Evolutionary conservation across 768 basidiomycete species (phyloP).

Genomic region (Botryobasidium botryosum): DNA sequence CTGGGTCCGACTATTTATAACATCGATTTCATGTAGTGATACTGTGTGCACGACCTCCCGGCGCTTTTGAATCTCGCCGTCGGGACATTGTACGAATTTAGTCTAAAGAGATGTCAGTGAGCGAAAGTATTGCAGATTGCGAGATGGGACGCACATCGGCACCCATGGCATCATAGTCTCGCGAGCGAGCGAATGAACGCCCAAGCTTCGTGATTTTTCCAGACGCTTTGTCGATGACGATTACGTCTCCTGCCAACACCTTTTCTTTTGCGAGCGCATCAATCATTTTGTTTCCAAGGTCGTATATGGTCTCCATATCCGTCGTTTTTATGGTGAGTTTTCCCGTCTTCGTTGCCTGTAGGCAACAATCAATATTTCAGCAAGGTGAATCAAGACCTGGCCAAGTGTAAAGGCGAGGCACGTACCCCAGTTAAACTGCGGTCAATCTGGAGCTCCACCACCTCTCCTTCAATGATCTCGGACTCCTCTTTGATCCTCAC

Average conservation of each 20-base stretch:
- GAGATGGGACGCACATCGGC: constrained; percentile 57
- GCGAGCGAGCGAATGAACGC: constrained; percentile 86
- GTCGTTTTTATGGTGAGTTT: constrained; percentile 96
- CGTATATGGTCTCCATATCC: constrained; percentile 99
- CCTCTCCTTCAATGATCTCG: constrained; percentile 94
- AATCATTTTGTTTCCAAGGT: constrained; percentile 98
- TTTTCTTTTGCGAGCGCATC: constrained; percentile 95
- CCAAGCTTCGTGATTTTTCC: constrained; percentile 95
- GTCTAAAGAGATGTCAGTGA: constrained; percentile 36
- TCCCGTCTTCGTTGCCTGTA: constrained; percentile 89
- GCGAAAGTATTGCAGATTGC: background rate
- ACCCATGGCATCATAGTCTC: constrained; percentile 98
- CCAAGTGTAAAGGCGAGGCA: background rate
- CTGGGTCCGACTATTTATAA: constrained; percentile 97
- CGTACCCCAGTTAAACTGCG: constrained; percentile 85
- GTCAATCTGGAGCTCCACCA: constrained; percentile 98
- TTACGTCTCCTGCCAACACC: constrained; percentile 80
- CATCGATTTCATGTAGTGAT: constrained; percentile 95
- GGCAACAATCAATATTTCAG: background rate
- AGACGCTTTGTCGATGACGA: constrained; percentile 93
- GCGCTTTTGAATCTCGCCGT: constrained; percentile 94
- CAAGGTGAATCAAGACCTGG: background rate
- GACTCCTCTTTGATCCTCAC: constrained; percentile 96
- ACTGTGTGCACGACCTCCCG: constrained; percentile 97
- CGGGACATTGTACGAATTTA: constrained; percentile 94